phyloP scores from a whole-genome alignment of 2,329 filamentous ascomycete genomes.

The Bertia moriformis region DNA sequence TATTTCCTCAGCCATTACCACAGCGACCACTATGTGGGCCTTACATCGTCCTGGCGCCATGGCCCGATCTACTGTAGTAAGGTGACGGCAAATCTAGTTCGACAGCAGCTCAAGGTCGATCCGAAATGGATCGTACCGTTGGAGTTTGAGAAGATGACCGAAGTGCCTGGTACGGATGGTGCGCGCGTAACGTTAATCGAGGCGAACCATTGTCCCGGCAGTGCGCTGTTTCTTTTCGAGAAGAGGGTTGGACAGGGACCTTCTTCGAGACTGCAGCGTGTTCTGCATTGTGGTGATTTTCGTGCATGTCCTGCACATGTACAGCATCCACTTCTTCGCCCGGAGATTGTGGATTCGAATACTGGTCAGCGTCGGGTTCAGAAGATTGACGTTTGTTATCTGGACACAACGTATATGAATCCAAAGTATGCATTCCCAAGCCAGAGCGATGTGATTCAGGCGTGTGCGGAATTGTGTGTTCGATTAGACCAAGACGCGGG shows the following conservation, averaged over 20 bases:
- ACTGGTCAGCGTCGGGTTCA: constrained; percentile 47
- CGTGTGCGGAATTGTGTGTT: constrained; percentile 56
- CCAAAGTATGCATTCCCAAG: constrained; percentile 60
- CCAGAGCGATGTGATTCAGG: constrained; percentile 53
- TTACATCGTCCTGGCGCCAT: constrained; percentile 55
- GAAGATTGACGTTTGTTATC: constrained; percentile 58
- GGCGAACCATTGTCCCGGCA: constrained; percentile 63
- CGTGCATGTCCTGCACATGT: constrained; percentile 54
- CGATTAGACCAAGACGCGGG: constrained; percentile 13
- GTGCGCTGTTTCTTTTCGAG: constrained; percentile 59
- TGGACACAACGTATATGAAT: constrained; percentile 63
- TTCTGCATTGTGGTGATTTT: constrained; percentile 63
- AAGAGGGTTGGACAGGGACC: constrained; percentile 40
- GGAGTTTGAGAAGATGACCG: constrained; percentile 48
- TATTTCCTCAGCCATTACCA: constrained; percentile 68
- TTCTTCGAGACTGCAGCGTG: constrained; percentile 38
- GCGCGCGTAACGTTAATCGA: constrained; percentile 59
- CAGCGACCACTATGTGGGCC: constrained; percentile 60
- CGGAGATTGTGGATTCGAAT: constrained; percentile 40
- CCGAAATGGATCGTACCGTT: constrained; percentile 52
- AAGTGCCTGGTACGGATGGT: constrained; percentile 50
- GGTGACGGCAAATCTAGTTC: constrained; percentile 56
- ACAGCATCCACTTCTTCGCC: constrained; percentile 49
- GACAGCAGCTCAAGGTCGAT: constrained; percentile 54
- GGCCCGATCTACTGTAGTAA: constrained; percentile 63